phyloP scores from a whole-genome alignment of 345 rosid genomes.

The Eucalyptus cloeziana region DNA sequence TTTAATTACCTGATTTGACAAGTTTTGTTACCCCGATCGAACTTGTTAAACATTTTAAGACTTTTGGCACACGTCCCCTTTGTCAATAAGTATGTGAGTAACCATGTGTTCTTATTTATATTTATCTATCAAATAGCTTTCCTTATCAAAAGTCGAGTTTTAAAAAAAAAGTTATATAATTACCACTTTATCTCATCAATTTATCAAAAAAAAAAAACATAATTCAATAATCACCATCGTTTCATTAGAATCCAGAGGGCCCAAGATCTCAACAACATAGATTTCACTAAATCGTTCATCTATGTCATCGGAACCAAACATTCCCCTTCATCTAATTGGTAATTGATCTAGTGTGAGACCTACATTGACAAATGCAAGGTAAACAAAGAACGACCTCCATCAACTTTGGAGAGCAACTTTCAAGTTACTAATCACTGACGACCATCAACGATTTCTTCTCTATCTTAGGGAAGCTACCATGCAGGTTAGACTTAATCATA shows the following conservation, averaged over 20 bases:
- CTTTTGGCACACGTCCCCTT: accelerated
- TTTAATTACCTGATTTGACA: not conserved
- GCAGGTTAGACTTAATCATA: not conserved
- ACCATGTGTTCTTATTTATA: not conserved
- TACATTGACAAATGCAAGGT: not conserved
- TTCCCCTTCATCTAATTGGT: not conserved
- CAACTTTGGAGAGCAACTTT: no score
- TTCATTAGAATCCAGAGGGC: not conserved
- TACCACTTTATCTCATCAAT: accelerated
- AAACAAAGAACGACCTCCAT: no score
- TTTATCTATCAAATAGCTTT: accelerated
- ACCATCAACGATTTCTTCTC: accelerated
- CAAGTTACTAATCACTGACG: not conserved
- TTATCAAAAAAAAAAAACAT: not conserved
- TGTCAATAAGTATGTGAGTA: not conserved
- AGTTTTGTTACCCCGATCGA: not conserved
- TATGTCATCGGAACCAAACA: not conserved
- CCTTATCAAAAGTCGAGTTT: not conserved
- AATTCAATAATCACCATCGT: not conserved
- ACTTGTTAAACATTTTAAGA: no score
- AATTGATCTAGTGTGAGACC: not conserved
- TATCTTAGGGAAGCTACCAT: not conserved
- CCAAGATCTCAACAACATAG: not conserved
- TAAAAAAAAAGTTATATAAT: not conserved
- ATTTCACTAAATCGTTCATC: not conserved